phyloP scores from a whole-genome alignment of 345 rosid genomes.

The Abelmoschus esculentus region DNA sequence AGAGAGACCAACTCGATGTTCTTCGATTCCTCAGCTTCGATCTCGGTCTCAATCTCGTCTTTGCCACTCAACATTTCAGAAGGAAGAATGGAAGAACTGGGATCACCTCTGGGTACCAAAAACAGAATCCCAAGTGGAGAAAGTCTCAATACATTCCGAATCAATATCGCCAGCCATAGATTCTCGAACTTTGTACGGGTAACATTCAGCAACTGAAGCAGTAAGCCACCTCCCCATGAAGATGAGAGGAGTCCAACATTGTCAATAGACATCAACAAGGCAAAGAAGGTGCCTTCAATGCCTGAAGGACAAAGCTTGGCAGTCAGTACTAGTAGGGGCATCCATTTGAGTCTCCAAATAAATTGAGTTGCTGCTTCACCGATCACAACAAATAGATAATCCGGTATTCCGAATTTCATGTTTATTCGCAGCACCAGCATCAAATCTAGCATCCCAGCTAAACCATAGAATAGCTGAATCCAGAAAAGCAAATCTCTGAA shows the following conservation, averaged over 20 bases:
- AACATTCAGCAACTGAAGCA: slow-evolving; percentile 60
- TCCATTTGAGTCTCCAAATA: slow-evolving; percentile 72
- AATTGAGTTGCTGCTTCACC: slow-evolving; percentile 58
- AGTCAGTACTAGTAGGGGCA: slow-evolving; percentile 69
- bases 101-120: slow-evolving; percentile 61
- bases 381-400: slow-evolving; percentile 57
- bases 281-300: slow-evolving; percentile 58
- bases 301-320: slow-evolving; percentile 79
- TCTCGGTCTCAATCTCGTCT: slow-evolving; percentile 25
- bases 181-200: slow-evolving; percentile 53
- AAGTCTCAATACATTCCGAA: slow-evolving; percentile 60
- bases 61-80: slow-evolving; percentile 6
- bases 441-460: slow-evolving; percentile 85
- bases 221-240: slow-evolving; percentile 73
- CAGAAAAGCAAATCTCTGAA: slow-evolving; percentile 37
- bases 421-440: slow-evolving; percentile 40
- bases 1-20: slow-evolving; percentile 69
- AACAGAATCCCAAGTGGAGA: slow-evolving; percentile 41
- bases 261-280: slow-evolving; percentile 86
- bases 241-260: slow-evolving; percentile 67
- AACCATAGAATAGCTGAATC: slow-evolving; percentile 33
- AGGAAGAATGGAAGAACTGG: slow-evolving; percentile 9
- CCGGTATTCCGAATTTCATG: slow-evolving; percentile 59
- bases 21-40: slow-evolving; percentile 24
- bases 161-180: slow-evolving; percentile 76